A percentile compares a stretch with the other conserved stretches of the same genome.
Evolutionary conservation across 208 protist species (phyloP).

Genomic region (Porcisia hertigi): DNA sequence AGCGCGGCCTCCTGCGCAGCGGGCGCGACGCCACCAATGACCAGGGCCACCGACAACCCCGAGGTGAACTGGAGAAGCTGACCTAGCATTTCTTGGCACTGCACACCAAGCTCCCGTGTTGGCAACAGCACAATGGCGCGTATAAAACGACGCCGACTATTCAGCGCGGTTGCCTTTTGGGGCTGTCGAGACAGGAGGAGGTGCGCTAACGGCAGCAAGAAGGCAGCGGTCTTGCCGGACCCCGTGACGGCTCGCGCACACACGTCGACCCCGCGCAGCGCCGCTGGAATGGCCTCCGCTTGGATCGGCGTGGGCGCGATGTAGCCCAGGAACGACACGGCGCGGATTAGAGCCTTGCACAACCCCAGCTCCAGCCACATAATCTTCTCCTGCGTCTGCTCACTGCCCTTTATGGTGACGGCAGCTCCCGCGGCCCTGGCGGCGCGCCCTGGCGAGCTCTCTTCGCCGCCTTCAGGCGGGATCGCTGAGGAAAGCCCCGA

Average conservation of each 20-base stretch:
- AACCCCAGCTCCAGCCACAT: constrained; percentile 91
- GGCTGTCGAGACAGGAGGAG: constrained; percentile 36
- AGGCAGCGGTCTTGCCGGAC: constrained; percentile 90
- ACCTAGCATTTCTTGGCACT: constrained; percentile 86
- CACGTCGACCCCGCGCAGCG: constrained; percentile 74
- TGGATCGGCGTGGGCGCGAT: constrained; percentile 88
- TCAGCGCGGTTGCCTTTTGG: constrained; percentile 48
- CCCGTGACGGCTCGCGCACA: constrained; percentile 89
- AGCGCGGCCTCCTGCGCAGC: constrained; percentile 82
- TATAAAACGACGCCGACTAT: constrained; percentile 77
- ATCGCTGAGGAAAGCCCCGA: constrained; percentile 10
- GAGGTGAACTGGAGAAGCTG: constrained; percentile 79
- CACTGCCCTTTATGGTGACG: constrained; percentile 36
- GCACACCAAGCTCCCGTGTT: constrained; percentile 93
- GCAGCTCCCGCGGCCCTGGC: constrained; percentile 10
- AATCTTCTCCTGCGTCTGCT: constrained; percentile 83
- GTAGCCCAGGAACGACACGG: constrained; percentile 80
- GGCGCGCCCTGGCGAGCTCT: not conserved
- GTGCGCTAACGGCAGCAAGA: constrained; percentile 82
- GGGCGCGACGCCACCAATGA: constrained; percentile 83
- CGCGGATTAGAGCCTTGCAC: constrained; percentile 87
- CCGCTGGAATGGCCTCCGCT: constrained; percentile 76
- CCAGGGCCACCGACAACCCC: constrained; percentile 71
- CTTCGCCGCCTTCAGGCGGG: constrained; percentile 14
- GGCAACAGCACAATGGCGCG: constrained; percentile 88